Evolutionary conservation across 306 rosid genomes (phyloP), one percentile per base, ranked within the genome.

Genomic region (Cicer arietinum): DNA sequence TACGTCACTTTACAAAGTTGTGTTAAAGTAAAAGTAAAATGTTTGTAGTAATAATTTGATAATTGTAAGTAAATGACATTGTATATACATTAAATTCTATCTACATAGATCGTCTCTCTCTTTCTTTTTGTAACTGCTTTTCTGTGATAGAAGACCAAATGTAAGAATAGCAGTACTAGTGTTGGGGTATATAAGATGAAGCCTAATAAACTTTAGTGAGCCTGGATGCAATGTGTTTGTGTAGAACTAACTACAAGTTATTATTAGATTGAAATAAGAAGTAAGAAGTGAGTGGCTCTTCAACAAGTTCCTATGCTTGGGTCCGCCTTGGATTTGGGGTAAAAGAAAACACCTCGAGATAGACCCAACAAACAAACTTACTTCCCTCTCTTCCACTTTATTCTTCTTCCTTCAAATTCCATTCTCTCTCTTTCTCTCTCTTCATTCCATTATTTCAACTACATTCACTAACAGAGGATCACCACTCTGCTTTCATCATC

Each of bases 261-360:
- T 22, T 22, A 22, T 22, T 22, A 22, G 25, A 22, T 22, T 22
- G 25, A 22, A 22, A 22, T 22, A 22, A 22, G 25, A 22, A 22
- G 25, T 22, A 2, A 18, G 81, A 2, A 18, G 81, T 87, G 80
- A 89, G 86, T 76, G 87, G 70, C 79, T 22, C 84, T 1, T 22
- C 61, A 56, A 77, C 87, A 68, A 81, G 77, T 82, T 84, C 92
- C 94, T 79, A 84, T 82, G 86, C 86, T 81, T 83, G 76, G 45
- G 82, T 77, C 78, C 81, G 81, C 90, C 88, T 91, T 87, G 92
- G 83, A 70, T 86, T 91, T 91, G 89, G 85, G 88, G 96, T 81
- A 76, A 76, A 91, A 22, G 25, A 22, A 22, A 22, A 84, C 76
- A 74, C 85, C 88, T 78, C 84, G 82, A 78, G 74, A 79, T 78